Conservation (phyloP, 2,329 filamentous ascomycete genomes). For the Trichoderma atrobrunneum region DNA sequence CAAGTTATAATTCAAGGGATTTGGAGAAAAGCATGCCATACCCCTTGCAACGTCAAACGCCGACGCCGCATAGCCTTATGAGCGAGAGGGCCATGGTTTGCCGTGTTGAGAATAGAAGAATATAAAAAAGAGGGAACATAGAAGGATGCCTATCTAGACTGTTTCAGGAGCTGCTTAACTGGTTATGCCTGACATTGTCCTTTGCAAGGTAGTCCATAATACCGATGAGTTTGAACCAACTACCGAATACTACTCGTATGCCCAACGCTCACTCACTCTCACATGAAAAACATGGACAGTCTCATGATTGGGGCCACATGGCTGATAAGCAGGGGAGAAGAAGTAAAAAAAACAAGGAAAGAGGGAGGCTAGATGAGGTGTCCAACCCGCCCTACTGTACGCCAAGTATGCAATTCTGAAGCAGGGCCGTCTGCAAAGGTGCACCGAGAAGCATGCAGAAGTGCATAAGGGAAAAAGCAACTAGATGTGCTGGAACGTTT, state of each 20-base stretch:
- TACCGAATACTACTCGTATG: not conserved
- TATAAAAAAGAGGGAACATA: not conserved
- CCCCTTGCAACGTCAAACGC: not conserved
- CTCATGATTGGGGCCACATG: not conserved
- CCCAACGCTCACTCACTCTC: not conserved
- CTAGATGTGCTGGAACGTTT: not conserved
- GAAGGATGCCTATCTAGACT: not conserved
- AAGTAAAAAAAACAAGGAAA: not conserved
- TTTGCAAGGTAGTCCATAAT: not conserved
- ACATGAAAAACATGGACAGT: not conserved
- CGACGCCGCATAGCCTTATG: not conserved
- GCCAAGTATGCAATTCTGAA: conserved; percentile 4
- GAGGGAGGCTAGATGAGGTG: not conserved
- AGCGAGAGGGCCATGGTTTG: not conserved
- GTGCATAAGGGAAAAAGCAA: not conserved
- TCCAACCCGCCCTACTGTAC: not conserved
- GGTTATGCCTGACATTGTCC: not conserved
- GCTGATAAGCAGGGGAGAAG: not conserved
- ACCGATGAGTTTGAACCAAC: not conserved
- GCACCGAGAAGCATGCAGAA: not conserved
- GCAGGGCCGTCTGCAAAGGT: not conserved
- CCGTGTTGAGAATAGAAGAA: not conserved
- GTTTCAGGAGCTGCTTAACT: not conserved
- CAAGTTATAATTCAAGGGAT: conserved; percentile 40
- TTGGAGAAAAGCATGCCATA: not conserved